Evolutionary conservation across 1,284 basidiomycete genomes (phyloP).

Genomic region (Vanrija sp.): DNA sequence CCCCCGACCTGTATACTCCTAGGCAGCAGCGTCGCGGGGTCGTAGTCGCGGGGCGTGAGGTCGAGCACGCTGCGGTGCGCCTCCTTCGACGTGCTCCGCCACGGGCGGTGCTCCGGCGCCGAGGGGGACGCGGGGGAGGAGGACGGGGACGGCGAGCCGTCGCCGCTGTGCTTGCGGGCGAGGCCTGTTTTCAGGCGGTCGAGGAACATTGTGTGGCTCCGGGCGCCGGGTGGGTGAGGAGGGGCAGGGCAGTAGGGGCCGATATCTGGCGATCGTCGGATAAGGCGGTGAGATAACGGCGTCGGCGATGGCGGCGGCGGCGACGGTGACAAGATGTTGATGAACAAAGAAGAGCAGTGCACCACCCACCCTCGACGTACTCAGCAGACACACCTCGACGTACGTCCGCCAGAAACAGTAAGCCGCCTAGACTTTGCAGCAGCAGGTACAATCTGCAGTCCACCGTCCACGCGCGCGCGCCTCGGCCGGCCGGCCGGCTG

Average conservation of each 20-base stretch:
- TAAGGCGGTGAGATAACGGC: too few species aligned
- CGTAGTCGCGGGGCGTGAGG: slow-evolving; percentile 19
- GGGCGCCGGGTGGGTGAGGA: background rate
- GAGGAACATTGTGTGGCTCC: background rate
- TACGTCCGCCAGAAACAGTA: too few species aligned
- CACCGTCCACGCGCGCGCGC: too few species aligned
- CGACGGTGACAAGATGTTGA: too few species aligned
- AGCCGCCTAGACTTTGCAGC: too few species aligned
- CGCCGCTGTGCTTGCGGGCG: background rate
- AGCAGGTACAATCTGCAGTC: too few species aligned
- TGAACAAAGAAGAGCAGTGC: too few species aligned
- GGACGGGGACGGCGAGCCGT: background rate
- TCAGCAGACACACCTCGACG: too few species aligned
- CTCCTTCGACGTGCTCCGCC: background rate
- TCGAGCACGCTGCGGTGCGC: slow-evolving; percentile 20
- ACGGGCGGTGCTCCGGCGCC: background rate
- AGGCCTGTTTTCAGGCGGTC: background rate
- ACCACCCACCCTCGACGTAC: too few species aligned
- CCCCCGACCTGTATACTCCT: slow-evolving; percentile 15
- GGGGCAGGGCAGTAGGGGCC: background rate
- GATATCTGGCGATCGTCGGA: too few species aligned
- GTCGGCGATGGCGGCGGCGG: too few species aligned
- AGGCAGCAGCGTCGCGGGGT: slow-evolving; percentile 19
- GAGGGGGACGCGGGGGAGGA: background rate
- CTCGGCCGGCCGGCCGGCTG: too few species aligned